phyloP scores from a whole-genome alignment of 352 stramenopile species.

The Pythium dissotocum region DNA sequence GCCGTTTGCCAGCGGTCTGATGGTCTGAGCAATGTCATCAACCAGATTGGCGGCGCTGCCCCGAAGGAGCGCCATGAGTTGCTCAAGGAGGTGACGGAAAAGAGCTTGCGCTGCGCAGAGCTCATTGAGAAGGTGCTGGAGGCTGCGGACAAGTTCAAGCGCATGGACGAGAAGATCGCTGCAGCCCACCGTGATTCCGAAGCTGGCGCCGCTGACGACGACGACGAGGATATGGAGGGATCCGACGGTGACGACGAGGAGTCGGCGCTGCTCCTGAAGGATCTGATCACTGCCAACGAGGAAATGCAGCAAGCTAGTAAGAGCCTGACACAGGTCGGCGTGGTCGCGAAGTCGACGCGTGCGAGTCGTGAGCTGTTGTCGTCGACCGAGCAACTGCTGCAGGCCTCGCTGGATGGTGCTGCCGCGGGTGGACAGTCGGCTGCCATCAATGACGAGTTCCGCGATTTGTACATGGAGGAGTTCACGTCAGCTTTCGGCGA shows the following conservation, averaged over 20 bases:
- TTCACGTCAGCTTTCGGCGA: conserved; percentile 85
- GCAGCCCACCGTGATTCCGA: conserved; percentile 28
- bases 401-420: conserved; percentile 27
- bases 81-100: conserved; percentile 42
- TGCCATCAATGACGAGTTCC: conserved; percentile 56
- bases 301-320: conserved; percentile 50
- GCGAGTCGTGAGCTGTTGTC: conserved; percentile 59
- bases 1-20: conserved; percentile 40
- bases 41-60: conserved; percentile 26
- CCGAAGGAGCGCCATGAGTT: conserved; percentile 40
- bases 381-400: conserved; percentile 49
- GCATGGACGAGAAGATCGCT: conserved; percentile 45
- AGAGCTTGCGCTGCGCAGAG: conserved; percentile 72
- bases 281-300: conserved; percentile 54
- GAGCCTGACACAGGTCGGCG: conserved; percentile 48
- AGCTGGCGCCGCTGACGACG: conserved; percentile 28
- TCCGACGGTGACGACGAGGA: conserved; percentile 38
- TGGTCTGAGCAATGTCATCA: conserved; percentile 34
- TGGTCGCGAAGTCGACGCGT: conserved; percentile 48
- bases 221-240: conserved; percentile 39
- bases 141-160: conserved; percentile 44
- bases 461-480: conserved; percentile 82
- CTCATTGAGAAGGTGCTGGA: conserved; percentile 76
- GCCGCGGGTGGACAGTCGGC: conserved; percentile 19
- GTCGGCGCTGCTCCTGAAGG: conserved; percentile 54